A percentile compares a stretch with the other conserved stretches of the same genome.
Conservation (phyloP, 257 asterid genomes). For the Eustoma russellianum region DNA sequence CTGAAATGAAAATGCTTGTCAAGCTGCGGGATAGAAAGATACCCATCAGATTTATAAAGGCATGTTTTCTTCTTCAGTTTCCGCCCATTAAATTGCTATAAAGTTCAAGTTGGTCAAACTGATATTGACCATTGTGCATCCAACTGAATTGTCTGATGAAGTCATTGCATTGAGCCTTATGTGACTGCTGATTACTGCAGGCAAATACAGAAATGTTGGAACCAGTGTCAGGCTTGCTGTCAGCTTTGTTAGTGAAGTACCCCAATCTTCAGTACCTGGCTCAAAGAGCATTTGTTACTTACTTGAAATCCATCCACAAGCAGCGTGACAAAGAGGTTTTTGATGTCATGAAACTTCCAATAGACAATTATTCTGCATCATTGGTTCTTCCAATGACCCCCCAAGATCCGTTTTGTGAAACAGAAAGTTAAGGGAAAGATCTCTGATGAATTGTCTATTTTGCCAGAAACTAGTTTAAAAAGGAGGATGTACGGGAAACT, state of each 20-base stretch:
- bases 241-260: slow-evolving; percentile 75
- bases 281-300: slow-evolving; percentile 81
- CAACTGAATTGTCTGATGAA: not conserved
- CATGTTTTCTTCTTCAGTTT: slow-evolving; percentile 6
- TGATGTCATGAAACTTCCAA: slow-evolving; percentile 63
- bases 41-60: slow-evolving; percentile 65
- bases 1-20: slow-evolving; percentile 74
- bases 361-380: slow-evolving; percentile 77
- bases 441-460: slow-evolving; percentile 38
- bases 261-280: slow-evolving; percentile 68
- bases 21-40: slow-evolving; percentile 77
- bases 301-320: slow-evolving; percentile 69
- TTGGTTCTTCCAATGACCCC: slow-evolving; percentile 96
- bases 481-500: slow-evolving; percentile 30
- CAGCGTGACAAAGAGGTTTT: slow-evolving; percentile 81
- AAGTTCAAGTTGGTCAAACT: not conserved
- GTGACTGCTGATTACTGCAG: slow-evolving; percentile 24
- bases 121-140: not conserved
- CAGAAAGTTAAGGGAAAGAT: slow-evolving; percentile 52
- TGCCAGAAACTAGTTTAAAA: slow-evolving; percentile 30
- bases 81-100: not conserved
- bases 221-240: slow-evolving; percentile 69
- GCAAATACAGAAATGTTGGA: slow-evolving; percentile 64
- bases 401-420: slow-evolving; percentile 71
- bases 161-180: not conserved